Conservation (phyloP, 768 basidiomycete species). For the Chalciporus piperatus region DNA sequence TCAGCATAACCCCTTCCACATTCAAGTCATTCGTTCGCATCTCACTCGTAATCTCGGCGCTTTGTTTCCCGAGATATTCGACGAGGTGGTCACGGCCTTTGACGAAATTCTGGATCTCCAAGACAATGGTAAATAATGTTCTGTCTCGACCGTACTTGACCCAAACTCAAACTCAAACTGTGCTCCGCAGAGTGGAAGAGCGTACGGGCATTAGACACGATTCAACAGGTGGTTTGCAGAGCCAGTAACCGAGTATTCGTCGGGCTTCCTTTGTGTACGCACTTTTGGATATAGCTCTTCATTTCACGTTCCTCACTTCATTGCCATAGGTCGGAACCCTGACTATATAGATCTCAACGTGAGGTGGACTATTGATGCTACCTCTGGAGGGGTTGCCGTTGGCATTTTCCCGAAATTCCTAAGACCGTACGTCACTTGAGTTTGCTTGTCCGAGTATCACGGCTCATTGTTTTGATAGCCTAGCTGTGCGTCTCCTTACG, state of each 20-base stretch:
- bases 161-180: no score
- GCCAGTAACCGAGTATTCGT: slow-evolving; percentile 46
- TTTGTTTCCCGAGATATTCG: slow-evolving; percentile 39
- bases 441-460: no score
- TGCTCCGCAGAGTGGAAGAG: slow-evolving; percentile 37
- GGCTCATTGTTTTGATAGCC: slow-evolving; percentile 4
- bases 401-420: slow-evolving; percentile 32
- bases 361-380: slow-evolving; percentile 29
- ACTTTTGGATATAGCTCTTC: no score
- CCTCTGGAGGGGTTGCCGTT: slow-evolving; percentile 17
- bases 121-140: slow-evolving; percentile 5
- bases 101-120: slow-evolving; percentile 32
- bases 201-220: slow-evolving; percentile 24
- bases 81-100: slow-evolving; percentile 43
- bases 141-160: no score
- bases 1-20: slow-evolving; percentile 27
- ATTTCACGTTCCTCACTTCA: no score
- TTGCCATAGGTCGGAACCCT: slow-evolving; percentile 27
- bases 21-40: slow-evolving; percentile 21
- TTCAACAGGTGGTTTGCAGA: slow-evolving; percentile 38
- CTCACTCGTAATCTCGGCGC: slow-evolving; percentile 37
- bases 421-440: slow-evolving; percentile 25
- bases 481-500: slow-evolving; percentile 15
- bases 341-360: slow-evolving; percentile 32
- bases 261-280: slow-evolving; percentile 39